These are phyloP conservation scores for Leccinum incarnatum DNA, from an alignment of 768 basidiomycete genomes.

Conservation along the genomic window DNA sequence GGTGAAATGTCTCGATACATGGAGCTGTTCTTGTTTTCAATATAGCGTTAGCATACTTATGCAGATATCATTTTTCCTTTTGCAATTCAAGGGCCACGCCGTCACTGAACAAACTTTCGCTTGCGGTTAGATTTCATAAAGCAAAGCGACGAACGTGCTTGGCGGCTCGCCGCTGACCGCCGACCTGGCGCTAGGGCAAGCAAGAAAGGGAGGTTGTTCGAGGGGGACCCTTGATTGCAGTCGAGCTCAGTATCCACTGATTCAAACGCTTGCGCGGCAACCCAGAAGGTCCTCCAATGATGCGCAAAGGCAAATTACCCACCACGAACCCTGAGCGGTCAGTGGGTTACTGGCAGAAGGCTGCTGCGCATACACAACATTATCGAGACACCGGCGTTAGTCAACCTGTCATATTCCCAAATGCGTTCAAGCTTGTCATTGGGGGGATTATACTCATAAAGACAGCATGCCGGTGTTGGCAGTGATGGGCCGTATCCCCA, in stretches of 20 bases:
- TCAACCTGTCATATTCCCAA: background rate
- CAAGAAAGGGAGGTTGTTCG: background rate
- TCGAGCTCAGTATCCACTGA: conserved; percentile 1
- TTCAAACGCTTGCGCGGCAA: background rate
- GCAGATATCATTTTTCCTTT: conserved; percentile 8
- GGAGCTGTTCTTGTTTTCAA: conserved; percentile 23
- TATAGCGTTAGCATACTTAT: conserved; percentile 16
- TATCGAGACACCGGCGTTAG: conserved; percentile 8
- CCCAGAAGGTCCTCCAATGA: background rate
- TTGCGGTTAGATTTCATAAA: background rate
- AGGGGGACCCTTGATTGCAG: conserved; percentile 20
- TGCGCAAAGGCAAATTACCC: background rate
- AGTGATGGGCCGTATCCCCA: background rate
- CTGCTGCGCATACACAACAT: conserved; percentile 19
- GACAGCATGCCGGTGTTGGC: conserved; percentile 10
- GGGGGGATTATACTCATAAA: conserved; percentile 2
- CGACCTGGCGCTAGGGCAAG: conserved; percentile 17
- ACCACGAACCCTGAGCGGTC: background rate
- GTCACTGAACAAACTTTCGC: background rate
- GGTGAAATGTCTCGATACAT: conserved; percentile 20
- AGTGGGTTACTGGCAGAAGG: conserved; percentile 3
- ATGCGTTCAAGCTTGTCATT: background rate
- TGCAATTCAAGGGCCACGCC: conserved; percentile 12
- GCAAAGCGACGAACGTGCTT: conserved; percentile 4
- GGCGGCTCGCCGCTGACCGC: background rate